phyloP scores from a whole-genome alignment of 2,329 filamentous ascomycete genomes.

The Mycosphaerella arachidis region DNA sequence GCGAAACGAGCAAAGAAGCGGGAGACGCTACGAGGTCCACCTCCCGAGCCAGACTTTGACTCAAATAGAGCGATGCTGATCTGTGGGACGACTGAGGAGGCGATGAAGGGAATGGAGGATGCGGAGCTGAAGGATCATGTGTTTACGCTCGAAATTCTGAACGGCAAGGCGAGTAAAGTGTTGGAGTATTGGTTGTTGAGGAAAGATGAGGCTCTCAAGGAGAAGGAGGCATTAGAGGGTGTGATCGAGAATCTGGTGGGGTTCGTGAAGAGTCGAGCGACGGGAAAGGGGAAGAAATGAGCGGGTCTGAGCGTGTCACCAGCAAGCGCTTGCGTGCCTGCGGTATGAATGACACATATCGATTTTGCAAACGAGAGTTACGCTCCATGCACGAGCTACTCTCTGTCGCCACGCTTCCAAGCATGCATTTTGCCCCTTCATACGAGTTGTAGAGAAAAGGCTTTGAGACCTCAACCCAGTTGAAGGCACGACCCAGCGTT shows the following conservation, averaged over 20 bases:
- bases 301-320: no score
- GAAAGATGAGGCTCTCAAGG: conserved; percentile 79
- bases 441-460: no score
- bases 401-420: no score
- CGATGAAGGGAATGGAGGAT: conserved; percentile 72
- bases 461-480: no score
- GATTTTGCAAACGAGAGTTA: no score
- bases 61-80: conserved; percentile 71
- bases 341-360: no score
- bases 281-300: not conserved
- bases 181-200: conserved; percentile 84
- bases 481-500: no score
- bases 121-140: conserved; percentile 71
- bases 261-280: conserved; percentile 51
- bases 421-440: no score
- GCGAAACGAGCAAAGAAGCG: conserved; percentile 26
- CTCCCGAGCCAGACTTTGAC: conserved; percentile 71
- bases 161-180: conserved; percentile 67
- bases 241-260: conserved; percentile 90
- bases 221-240: conserved; percentile 90
- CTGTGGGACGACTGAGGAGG: conserved; percentile 79
- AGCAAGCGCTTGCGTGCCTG: no score
- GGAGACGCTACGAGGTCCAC: conserved; percentile 53
- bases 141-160: conserved; percentile 62
- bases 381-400: no score